Conservation (phyloP, 176 grass and related monocot species). For the Triticum turgidum region DNA sequence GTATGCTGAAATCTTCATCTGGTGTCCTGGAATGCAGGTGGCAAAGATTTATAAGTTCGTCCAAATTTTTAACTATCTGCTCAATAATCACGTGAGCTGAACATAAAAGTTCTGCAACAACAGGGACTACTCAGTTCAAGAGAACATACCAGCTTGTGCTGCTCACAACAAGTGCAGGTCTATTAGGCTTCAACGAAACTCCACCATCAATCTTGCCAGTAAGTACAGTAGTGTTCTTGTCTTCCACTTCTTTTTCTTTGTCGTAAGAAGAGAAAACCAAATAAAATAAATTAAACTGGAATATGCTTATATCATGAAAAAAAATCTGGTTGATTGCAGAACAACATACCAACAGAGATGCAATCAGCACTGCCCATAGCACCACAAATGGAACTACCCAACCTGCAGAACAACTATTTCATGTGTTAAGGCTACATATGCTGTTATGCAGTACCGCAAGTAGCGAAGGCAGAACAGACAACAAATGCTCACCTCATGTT, state of each 20-base stretch:
- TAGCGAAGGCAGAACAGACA: background rate
- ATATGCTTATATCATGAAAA: slow-evolving; percentile 29
- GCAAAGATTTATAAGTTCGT: background rate
- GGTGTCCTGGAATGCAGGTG: slow-evolving; percentile 68
- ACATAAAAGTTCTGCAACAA: background rate
- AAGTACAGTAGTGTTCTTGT: slow-evolving; percentile 41
- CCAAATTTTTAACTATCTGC: background rate
- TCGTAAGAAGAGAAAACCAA: slow-evolving; percentile 19
- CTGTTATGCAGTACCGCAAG: slow-evolving; percentile 26
- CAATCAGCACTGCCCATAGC: slow-evolving; percentile 68
- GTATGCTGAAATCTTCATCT: slow-evolving; percentile 97
- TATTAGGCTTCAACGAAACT: slow-evolving; percentile 75
- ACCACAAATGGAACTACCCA: slow-evolving; percentile 60
- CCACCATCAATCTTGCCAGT: slow-evolving; percentile 40
- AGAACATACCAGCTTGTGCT: slow-evolving; percentile 94
- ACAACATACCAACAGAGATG: slow-evolving; percentile 66
- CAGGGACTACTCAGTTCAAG: background rate
- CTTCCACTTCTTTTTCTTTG: slow-evolving; percentile 42
- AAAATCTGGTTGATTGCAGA: slow-evolving; percentile 11
- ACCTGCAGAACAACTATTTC: slow-evolving; percentile 84
- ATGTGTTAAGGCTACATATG: slow-evolving; percentile 32
- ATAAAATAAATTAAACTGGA: slow-evolving; percentile 14
- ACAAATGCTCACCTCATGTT: slow-evolving; percentile 64
- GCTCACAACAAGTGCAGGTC: slow-evolving; percentile 87
- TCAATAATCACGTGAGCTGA: background rate